Base-by-base conservation (phyloP, 176 grass and related monocot genomes). In the Typha latifolia region DNA sequence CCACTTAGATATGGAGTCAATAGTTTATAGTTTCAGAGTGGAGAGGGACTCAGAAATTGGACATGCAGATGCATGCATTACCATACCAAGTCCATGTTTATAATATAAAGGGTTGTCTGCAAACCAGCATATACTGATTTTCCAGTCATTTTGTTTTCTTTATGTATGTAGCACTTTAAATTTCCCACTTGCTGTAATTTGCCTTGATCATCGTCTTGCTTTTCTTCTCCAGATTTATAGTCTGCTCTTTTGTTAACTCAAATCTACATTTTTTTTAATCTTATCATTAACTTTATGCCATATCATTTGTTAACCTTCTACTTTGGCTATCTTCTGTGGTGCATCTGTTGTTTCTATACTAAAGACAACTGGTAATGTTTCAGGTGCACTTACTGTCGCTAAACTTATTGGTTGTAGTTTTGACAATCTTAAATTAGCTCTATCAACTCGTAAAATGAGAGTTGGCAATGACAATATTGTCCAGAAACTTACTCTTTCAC, bases 401-500 rank as follows among this genome's bases (percentile, higher is more conserved):
- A 82, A 77, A 72, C 94, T 99, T 87, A 80, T 99, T 71, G 89
- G 94, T 48, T 99, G 89, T 72, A 87, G 69, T 87, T 78, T 83
- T 77, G 81, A 84, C 56, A 84, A 88, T 74, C 81, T 99, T 31
- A 90, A 90, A 49, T 62, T 82, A 66, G 79, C 71, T 70, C 72
- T 99, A 77, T 99, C 94, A 66, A 99, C 85, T 57, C 86, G 89
- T 16, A 90, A 99, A 62, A 93, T 99, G 94, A 99, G 82, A 75
- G 89, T 99, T 66, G 85, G 90, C 72, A 89, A 85, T 71, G 94
- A 99, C 74, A 93, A 87, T 59, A 99, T 99, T 80, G 83, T 99
- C 63, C 94, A 99, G 73, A 99, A 93, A 57, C 89, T 99, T 78
- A 99, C 89, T 26, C 86, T 99, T 87, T 73, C 84, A 75, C 94